Conservation (phyloP, 495 filamentous ascomycete species). For the Delitschia confertaspora region DNA sequence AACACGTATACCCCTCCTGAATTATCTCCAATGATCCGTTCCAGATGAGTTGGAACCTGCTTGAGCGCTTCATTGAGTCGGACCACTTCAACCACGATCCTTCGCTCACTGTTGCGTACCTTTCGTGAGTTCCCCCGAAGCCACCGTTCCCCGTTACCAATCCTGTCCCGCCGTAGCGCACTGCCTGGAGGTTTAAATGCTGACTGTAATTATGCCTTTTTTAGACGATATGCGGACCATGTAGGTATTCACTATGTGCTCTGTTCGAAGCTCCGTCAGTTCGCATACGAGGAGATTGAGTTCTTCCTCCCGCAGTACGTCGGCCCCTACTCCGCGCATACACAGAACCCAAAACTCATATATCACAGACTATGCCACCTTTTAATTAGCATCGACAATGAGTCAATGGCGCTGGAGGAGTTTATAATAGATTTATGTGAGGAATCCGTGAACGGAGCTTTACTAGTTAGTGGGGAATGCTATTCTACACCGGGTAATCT, state of each 20-base stretch:
- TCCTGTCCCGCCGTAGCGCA: slow-evolving; percentile 5
- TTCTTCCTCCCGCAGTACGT: slow-evolving; percentile 63
- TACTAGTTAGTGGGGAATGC: slow-evolving; percentile 48
- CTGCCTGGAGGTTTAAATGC: too few species aligned
- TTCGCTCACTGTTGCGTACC: slow-evolving; percentile 68
- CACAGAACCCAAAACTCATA: slow-evolving; percentile 12
- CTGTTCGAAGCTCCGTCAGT: slow-evolving; percentile 70
- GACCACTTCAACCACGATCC: slow-evolving; percentile 77
- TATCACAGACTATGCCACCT: slow-evolving; percentile 57
- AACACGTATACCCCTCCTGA: slow-evolving; percentile 3
- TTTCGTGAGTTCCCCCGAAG: slow-evolving; percentile 52
- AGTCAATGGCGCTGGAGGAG: slow-evolving; percentile 75
- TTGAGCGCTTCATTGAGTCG: slow-evolving; percentile 69
- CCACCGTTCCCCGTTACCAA: slow-evolving; percentile 15
- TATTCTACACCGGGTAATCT: slow-evolving; percentile 1
- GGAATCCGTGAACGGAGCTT: slow-evolving; percentile 65
- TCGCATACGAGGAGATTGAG: slow-evolving; percentile 73
- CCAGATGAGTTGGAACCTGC: slow-evolving; percentile 49
- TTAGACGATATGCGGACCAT: slow-evolving; percentile 69
- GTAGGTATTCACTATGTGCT: slow-evolving; percentile 73
- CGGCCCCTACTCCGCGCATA: neutral
- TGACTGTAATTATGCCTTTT: slow-evolving; percentile 7
- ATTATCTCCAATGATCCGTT: slow-evolving; percentile 26
- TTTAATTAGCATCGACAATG: slow-evolving; percentile 68
- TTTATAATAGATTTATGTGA: slow-evolving; percentile 72